Evolutionary conservation across 768 basidiomycete species (phyloP), one percentile per base, ranked within the genome.

Genomic region (Leccinum boreale): DNA sequence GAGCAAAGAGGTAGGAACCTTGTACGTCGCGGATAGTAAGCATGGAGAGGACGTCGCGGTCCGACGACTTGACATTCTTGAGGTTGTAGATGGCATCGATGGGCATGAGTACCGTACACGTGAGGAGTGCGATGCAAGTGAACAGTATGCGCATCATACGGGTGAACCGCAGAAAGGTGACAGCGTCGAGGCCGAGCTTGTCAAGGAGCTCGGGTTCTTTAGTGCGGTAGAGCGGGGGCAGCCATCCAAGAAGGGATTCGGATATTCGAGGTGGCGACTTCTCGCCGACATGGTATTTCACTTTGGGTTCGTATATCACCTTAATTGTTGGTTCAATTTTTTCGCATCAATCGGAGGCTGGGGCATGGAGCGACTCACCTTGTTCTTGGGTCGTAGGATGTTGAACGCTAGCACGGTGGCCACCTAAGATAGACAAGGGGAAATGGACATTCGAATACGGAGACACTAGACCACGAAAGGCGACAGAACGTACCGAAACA

Each of bases 251-350:
- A 48, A 96, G 70, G 2, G 89, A 86, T 71, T 90, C 86, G 39
- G 86, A 86, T 71, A 96, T 90, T 23, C 84, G 83, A 7, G 92
- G 92, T 29, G 90, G 92, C 26, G 80, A 76, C 70, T 92, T 92
- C 72, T 84, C 73, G 44, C 86, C 89, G 58, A 83, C 79, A 67
- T 92, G 90, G 69, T 94, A 95, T 73, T 95, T 95, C 74, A 92
- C 85, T 75, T 95, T 97, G 60, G 93, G 94, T 70, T 94, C 91
- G 68, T 96, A 96, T 58, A 94, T 85, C 60, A 92, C 83, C 92
- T 92, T 33, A 58, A 17, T 48, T 7, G 4, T 28, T 47, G 23
- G 17, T 28, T 49, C 26, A 19, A 19, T n/a, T 42, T 42, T 42
- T 10, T 12, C 12, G 36, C 3, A 8, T 24, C 23, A 23, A 24